A percentile compares a stretch with the other conserved stretches of the same genome.
Evolutionary conservation across 208 protist genomes (phyloP).

Genomic region (Trichomonas vaginalis): DNA sequence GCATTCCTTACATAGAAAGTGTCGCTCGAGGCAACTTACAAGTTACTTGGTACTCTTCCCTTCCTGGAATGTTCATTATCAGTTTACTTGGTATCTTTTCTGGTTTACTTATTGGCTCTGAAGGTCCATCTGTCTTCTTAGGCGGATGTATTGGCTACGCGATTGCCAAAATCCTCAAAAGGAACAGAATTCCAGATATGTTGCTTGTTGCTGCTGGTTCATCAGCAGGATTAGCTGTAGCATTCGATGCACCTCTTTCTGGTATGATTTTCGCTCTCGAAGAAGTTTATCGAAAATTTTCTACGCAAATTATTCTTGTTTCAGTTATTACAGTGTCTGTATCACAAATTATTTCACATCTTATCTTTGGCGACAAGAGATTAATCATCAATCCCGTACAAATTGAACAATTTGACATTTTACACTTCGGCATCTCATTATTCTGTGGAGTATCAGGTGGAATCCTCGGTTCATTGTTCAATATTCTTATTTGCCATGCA

Average conservation of each 20-base stretch:
- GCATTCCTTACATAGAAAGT: not conserved
- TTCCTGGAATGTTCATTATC: not conserved
- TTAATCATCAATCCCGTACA: not conserved
- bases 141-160: not conserved
- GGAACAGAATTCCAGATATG: not conserved
- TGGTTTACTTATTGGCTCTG: not conserved
- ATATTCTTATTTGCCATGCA: not conserved
- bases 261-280: not conserved
- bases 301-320: not conserved
- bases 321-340: not conserved
- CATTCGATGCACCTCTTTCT: not conserved
- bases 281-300: not conserved
- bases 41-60: not conserved
- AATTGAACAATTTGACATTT: not conserved
- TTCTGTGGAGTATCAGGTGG: not conserved
- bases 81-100: not conserved
- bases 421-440: not conserved
- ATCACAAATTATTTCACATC: not conserved
- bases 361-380: not conserved
- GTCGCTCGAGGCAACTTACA: not conserved
- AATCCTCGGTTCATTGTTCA: not conserved
- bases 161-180: not conserved
- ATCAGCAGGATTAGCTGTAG: not conserved
- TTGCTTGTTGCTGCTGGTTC: not conserved
- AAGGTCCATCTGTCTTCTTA: not conserved